Conservation (phyloP, 2,329 filamentous ascomycete genomes). For the Epichloe gansuensis region DNA sequence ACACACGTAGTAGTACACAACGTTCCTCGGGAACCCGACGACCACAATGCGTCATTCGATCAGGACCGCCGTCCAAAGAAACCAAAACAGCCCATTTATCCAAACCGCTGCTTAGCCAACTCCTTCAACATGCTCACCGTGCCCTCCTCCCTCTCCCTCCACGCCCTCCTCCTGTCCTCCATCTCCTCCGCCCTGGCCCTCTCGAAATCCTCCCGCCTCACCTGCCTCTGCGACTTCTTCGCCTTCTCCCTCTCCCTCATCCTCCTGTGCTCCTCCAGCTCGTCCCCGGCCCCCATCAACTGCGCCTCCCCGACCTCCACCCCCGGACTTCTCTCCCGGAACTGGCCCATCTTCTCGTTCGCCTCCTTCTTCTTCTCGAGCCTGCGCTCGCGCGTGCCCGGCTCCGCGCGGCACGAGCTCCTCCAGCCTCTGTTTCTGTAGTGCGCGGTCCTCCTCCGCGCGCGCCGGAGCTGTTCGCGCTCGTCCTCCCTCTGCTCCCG, state of each 20-base stretch:
- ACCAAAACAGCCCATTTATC: constrained; percentile 17
- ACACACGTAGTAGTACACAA: too few species aligned
- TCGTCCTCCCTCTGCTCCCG: constrained; percentile 39
- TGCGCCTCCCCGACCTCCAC: constrained; percentile 48
- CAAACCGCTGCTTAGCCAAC: constrained; percentile 70
- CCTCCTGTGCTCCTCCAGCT: constrained; percentile 56
- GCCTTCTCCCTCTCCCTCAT: constrained; percentile 52
- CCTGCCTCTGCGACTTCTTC: constrained; percentile 74
- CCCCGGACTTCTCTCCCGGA: constrained; percentile 55
- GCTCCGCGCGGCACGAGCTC: constrained; percentile 73
- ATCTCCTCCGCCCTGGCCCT: constrained; percentile 66
- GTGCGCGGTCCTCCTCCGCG: constrained; percentile 52
- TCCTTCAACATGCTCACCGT: constrained; percentile 73
- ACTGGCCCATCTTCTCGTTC: constrained; percentile 61
- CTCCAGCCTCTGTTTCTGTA: constrained; percentile 62
- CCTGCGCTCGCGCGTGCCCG: constrained; percentile 69
- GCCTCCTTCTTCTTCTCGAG: constrained; percentile 73
- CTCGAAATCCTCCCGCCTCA: constrained; percentile 68
- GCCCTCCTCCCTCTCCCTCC: constrained; percentile 66
- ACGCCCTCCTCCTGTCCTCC: constrained; percentile 59
- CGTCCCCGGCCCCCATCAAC: constrained; percentile 61
- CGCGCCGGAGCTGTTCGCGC: constrained; percentile 43
- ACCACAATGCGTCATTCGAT: too few species aligned
- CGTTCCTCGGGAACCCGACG: too few species aligned
- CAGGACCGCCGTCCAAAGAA: too few species aligned